phyloP scores from a whole-genome alignment of 805 yeast genomes.

The Starmerella floris region DNA sequence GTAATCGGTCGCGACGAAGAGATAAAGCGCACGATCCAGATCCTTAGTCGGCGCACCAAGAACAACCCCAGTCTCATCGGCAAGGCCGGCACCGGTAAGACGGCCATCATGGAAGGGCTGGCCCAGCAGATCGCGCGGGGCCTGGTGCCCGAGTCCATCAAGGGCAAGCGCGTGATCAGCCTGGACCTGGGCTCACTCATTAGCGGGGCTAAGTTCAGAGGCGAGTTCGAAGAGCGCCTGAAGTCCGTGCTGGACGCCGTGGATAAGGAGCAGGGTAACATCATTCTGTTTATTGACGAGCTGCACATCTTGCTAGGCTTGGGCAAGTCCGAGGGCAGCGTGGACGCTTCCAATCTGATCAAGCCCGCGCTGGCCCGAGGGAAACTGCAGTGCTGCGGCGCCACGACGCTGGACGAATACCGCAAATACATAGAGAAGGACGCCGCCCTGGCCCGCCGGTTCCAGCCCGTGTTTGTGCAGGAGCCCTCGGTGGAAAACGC shows the following conservation, averaged over 20 bases:
- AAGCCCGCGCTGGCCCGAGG: constrained; percentile 94
- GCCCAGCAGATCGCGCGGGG: constrained; percentile 87
- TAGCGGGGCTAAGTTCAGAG: constrained; percentile 90
- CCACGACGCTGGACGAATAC: constrained; percentile 90
- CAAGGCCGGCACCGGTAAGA: constrained; percentile 96
- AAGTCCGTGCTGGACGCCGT: constrained; percentile 92
- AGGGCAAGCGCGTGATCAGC: constrained; percentile 68
- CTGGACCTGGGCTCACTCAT: constrained; percentile 79
- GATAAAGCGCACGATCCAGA: constrained; percentile 83
- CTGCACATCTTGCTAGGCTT: constrained; percentile 99
- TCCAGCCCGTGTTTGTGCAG: constrained; percentile 71
- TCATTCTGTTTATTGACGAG: constrained; percentile 89
- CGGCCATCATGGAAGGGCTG: constrained; percentile 90
- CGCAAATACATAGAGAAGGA: constrained; percentile 89
- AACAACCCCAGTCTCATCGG: constrained; percentile 94
- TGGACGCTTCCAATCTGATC: constrained; percentile 85
- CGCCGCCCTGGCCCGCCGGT: constrained; percentile 87
- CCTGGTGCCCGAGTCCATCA: constrained; percentile 90
- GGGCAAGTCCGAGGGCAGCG: constrained; percentile 91
- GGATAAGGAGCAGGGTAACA: constrained; percentile 72
- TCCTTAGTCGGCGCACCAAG: constrained; percentile 80
- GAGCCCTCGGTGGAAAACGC: constrained; percentile 90
- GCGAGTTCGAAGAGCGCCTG: constrained; percentile 94
- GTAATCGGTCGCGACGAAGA: constrained; percentile 96
- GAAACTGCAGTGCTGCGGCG: constrained; percentile 83